Evolutionary conservation across 257 asterid species (phyloP), one percentile per base, ranked within the genome.

Genomic region (Fraxinus excelsior): DNA sequence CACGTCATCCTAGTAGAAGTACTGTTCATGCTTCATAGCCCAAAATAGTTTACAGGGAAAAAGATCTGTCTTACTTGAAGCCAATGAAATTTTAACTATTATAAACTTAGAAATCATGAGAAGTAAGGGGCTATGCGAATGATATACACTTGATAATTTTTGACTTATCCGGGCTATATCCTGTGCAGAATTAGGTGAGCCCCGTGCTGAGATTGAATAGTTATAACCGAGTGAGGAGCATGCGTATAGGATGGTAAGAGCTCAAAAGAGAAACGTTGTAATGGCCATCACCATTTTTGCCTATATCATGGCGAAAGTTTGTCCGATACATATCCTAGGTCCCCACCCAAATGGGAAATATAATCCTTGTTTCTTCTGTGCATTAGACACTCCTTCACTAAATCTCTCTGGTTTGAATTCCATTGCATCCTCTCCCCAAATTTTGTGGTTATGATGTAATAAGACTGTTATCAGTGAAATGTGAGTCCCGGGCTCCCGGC

Each of bases 321-420:
- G 82, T 44, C 85, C 85, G 28, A 78, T 65, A 23, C 85, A 82
- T 2, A 64, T 70, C 26, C 85, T 34, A 58, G 85, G 82, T 44
- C 81, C 84, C 79, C 77, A 72, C 1, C 82, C 77, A 29, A 83
- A 79, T 3, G 86, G 81, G 21, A 67, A 56, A 31, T 37, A 79
- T 1, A 74, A 60, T 2, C 46, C 34, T 21, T 58, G 74, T 18
- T 76, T 70, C 38, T 82, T 78, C 10, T 74, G 65, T 12, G 72
- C 85, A 16, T 74, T 74, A 0, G 75, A 46, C 2, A 82, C 51
- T 11, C 85, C 80, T 62, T 82, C 71, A 2, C 70, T 32, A 34
- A 81, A 81, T 13, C 85, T 73, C 65, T 77, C 82, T 25, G 85
- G 82, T 0, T 76, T 82, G 71, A 82, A 82, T 13, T 78, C 80